phyloP scores from a whole-genome alignment of 495 filamentous ascomycete genomes.

The Schizothecium vesticola region DNA sequence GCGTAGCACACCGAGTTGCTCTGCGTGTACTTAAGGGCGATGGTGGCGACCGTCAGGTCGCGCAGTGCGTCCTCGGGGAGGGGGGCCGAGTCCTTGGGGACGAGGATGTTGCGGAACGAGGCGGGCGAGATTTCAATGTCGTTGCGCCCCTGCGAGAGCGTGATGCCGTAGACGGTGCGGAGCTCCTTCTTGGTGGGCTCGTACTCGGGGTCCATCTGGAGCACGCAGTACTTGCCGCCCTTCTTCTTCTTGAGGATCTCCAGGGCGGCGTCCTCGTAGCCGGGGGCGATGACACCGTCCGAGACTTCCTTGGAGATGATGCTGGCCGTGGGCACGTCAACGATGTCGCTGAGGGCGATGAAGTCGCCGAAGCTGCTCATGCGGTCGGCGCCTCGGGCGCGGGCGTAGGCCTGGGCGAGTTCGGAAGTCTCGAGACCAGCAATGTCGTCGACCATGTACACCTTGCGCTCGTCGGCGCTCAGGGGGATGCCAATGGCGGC shows the following conservation, averaged over 20 bases:
- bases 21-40: slow-evolving; percentile 96
- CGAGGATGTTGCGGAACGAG: slow-evolving; percentile 79
- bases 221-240: slow-evolving; percentile 90
- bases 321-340: slow-evolving; percentile 86
- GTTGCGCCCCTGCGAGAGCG: slow-evolving; percentile 83
- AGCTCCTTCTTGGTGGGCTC: slow-evolving; percentile 69
- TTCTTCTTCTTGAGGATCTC: slow-evolving; percentile 97
- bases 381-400: slow-evolving; percentile 88
- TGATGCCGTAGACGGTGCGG: slow-evolving; percentile 82
- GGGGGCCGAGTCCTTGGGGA: slow-evolving; percentile 64
- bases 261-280: slow-evolving; percentile 75
- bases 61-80: slow-evolving; percentile 78
- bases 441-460: slow-evolving; percentile 97
- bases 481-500: slow-evolving; percentile 88
- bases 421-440: slow-evolving; percentile 75
- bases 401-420: slow-evolving; percentile 90
- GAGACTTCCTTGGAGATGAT: slow-evolving; percentile 97
- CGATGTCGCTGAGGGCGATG: slow-evolving; percentile 83
- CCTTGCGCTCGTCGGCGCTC: slow-evolving; percentile 81
- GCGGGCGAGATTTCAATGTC: slow-evolving; percentile 78
- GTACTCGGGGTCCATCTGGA: slow-evolving; percentile 88
- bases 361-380: slow-evolving; percentile 98
- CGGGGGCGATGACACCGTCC: slow-evolving; percentile 89
- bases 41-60: slow-evolving; percentile 91
- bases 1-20: slow-evolving; percentile 99